phyloP scores from a whole-genome alignment of 1,284 basidiomycete species.

The Psilocybe mexicana region DNA sequence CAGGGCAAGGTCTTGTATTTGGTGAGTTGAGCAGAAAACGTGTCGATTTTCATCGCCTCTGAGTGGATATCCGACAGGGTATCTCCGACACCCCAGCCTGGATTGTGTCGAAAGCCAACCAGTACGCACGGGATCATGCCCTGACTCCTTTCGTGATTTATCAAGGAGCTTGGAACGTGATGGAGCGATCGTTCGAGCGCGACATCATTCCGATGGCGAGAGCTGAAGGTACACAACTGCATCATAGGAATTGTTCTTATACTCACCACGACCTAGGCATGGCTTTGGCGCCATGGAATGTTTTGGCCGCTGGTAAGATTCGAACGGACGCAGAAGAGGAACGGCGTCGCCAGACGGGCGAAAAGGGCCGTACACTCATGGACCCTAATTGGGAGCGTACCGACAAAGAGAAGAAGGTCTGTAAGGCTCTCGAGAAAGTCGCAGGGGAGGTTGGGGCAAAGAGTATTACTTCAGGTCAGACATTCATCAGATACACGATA shows the following conservation, averaged over 20 bases:
- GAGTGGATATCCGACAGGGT: slow-evolving; percentile 19
- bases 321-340: slow-evolving; percentile 50
- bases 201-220: slow-evolving; percentile 51
- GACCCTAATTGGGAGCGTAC: slow-evolving; percentile 38
- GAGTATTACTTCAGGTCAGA: slow-evolving; percentile 1
- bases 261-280: slow-evolving; percentile 31
- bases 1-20: slow-evolving; percentile 51
- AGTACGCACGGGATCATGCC: slow-evolving; percentile 38
- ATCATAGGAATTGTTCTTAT: background rate
- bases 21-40: slow-evolving; percentile 23
- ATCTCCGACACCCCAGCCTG: slow-evolving; percentile 37
- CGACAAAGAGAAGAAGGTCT: slow-evolving; percentile 41
- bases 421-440: slow-evolving; percentile 46
- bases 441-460: slow-evolving; percentile 23
- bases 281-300: slow-evolving; percentile 52
- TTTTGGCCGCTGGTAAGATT: slow-evolving; percentile 48
- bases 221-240: slow-evolving; percentile 25
- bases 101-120: slow-evolving; percentile 36
- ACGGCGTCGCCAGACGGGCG: slow-evolving; percentile 37
- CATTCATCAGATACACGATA: too few relatives aligned
- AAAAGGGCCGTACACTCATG: slow-evolving; percentile 38
- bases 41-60: background rate
- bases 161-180: slow-evolving; percentile 45
- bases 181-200: slow-evolving; percentile 44
- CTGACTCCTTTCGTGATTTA: slow-evolving; percentile 47